Percentiles rank a stretch among this genome's conserved stretches.
Evolutionary conservation across 164 flowering plant genomes (phyloP).

Genomic region (Stephania japonica): DNA sequence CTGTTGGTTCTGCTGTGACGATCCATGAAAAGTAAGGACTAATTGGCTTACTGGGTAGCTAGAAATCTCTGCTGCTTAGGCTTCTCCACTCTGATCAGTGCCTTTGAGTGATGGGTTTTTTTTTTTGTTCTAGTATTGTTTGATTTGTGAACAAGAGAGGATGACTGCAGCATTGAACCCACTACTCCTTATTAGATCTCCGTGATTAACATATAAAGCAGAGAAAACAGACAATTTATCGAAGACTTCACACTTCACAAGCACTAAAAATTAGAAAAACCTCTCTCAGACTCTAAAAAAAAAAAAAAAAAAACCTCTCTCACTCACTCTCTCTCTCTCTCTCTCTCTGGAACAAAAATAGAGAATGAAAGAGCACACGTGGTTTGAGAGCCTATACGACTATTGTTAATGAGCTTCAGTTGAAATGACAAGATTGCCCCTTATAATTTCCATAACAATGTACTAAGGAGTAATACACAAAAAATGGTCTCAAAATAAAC

Average conservation of each 20-base stretch:
- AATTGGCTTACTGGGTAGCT: neutral
- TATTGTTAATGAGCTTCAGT: neutral
- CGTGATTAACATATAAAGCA: slow-evolving; percentile 2
- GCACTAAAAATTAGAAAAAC: too few species aligned
- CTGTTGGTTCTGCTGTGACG: slow-evolving; percentile 12
- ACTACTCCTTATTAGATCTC: slow-evolving; percentile 4
- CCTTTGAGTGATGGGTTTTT: slow-evolving; percentile 1
- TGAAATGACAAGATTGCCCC: slow-evolving; percentile 11
- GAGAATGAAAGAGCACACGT: neutral
- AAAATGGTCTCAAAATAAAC: neutral
- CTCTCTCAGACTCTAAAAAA: too few species aligned
- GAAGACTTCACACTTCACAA: neutral
- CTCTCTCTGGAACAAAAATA: neutral
- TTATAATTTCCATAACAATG: neutral
- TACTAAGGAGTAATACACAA: neutral
- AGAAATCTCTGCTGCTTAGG: neutral
- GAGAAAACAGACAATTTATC: slow-evolving; percentile 6
- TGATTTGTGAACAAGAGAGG: slow-evolving; percentile 1
- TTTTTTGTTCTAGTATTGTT: slow-evolving; percentile 5
- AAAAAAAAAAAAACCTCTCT: too few species aligned
- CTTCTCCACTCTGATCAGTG: neutral
- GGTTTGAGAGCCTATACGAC: neutral
- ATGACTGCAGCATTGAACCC: neutral
- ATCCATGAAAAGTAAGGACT: slow-evolving; percentile 18
- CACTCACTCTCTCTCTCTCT: neutral